Conservation (phyloP, 2,329 filamentous ascomycete genomes). For the Colletotrichum destructivum region DNA sequence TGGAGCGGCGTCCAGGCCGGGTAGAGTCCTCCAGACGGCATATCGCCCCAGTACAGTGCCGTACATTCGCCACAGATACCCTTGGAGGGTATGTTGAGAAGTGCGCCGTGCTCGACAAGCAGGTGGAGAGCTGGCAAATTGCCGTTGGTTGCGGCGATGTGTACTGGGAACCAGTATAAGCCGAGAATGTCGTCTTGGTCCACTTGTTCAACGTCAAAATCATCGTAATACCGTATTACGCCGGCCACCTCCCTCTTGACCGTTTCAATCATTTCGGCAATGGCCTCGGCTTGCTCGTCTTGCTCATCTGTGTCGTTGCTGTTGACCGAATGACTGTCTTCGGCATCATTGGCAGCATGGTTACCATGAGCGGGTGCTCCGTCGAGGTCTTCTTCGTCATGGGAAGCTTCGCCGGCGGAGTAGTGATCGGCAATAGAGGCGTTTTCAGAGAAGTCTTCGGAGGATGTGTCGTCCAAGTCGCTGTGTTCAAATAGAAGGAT, state of each 20-base stretch:
- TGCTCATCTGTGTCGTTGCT: not conserved
- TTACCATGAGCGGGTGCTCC: not conserved
- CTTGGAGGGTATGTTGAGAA: conserved; percentile 2
- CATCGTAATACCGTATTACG: not conserved
- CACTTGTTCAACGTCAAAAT: no score
- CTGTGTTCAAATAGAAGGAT: not conserved
- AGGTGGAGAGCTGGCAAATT: not conserved
- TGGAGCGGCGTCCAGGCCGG: conserved; percentile 13
- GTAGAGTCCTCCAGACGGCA: no score
- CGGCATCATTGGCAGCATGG: not conserved
- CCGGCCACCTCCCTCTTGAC: not conserved
- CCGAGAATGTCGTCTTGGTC: not conserved
- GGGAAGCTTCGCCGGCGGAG: not conserved
- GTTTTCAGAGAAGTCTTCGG: not conserved
- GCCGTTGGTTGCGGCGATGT: not conserved
- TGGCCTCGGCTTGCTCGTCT: not conserved
- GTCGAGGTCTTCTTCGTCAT: no score
- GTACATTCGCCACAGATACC: not conserved
- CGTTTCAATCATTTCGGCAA: not conserved
- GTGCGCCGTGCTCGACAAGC: not conserved
- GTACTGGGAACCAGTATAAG: conserved; percentile 8
- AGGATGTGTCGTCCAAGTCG: not conserved
- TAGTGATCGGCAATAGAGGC: not conserved
- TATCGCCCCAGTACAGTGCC: not conserved
- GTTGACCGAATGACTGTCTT: not conserved